phyloP scores from a whole-genome alignment of 1,139 yeast genomes.

The Yamadazyma buinensis region DNA sequence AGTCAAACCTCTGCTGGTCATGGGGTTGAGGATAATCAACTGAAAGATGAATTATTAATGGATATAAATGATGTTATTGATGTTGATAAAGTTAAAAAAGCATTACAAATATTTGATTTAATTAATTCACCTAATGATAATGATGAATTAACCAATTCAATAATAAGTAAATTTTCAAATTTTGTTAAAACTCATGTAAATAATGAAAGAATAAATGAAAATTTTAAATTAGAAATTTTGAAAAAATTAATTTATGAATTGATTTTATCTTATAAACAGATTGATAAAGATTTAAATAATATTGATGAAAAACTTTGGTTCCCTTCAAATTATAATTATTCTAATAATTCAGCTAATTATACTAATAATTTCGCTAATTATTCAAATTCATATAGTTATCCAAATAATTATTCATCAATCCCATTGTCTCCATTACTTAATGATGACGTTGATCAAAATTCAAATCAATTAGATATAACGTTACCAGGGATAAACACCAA shows the following conservation, averaged over 20 bases:
- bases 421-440: conserved; percentile 37
- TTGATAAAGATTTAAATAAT: conserved; percentile 1
- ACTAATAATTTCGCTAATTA: background rate
- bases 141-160: conserved; percentile 2
- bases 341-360: background rate
- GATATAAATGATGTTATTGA: conserved; percentile 4
- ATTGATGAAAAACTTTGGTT: conserved; percentile 7
- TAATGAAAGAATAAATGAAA: conserved; percentile 2
- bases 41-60: conserved; percentile 2
- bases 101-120: conserved; percentile 4
- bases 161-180: conserved; percentile 2
- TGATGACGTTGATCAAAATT: conserved; percentile 24
- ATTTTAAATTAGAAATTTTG: conserved; percentile 3
- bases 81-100: conserved; percentile 4
- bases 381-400: background rate
- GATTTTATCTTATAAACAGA: conserved; percentile 3
- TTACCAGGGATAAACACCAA: conserved; percentile 14
- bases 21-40: background rate
- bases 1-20: too few relatives aligned
- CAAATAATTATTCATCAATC: conserved; percentile 14
- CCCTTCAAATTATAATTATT: conserved; percentile 1
- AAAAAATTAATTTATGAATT: conserved; percentile 4
- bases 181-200: conserved; percentile 2
- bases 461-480: conserved; percentile 5
- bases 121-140: conserved; percentile 1